phyloP scores from a whole-genome alignment of 768 basidiomycete genomes.

The Tulasnella sp. region DNA sequence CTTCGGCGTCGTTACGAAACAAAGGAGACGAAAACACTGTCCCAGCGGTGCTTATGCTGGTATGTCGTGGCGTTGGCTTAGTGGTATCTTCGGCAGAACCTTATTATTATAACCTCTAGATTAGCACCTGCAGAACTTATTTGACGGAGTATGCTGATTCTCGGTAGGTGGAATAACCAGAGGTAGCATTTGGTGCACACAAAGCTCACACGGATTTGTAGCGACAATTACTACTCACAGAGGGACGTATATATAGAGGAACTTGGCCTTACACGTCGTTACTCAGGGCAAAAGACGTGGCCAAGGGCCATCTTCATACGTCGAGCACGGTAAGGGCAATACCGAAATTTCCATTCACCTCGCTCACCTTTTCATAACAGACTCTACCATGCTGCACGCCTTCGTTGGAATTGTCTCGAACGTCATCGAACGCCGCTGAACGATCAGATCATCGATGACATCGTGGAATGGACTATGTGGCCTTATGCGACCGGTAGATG shows the following conservation, averaged over 20 bases:
- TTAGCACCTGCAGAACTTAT: conserved; percentile 57
- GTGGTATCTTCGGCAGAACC: background rate
- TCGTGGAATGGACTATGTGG: conserved; percentile 65
- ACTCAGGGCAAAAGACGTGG: conserved; percentile 56
- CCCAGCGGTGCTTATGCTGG: conserved; percentile 34
- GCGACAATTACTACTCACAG: conserved; percentile 46
- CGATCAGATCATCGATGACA: conserved; percentile 52
- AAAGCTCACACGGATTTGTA: too few relatives aligned
- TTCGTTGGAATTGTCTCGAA: conserved; percentile 68
- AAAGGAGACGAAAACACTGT: conserved; percentile 29
- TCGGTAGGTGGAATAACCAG: too few relatives aligned
- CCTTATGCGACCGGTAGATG: conserved; percentile 36
- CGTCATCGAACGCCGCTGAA: conserved; percentile 63
- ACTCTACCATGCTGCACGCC: conserved; percentile 60
- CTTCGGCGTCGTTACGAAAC: conserved; percentile 51
- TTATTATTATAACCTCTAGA: conserved; percentile 46
- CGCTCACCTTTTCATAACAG: background rate
- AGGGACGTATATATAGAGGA: conserved; percentile 60
- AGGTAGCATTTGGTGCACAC: too few relatives aligned
- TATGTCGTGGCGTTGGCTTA: background rate
- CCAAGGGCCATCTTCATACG: conserved; percentile 63
- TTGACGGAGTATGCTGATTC: conserved; percentile 60
- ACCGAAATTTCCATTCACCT: background rate
- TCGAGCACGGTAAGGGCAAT: conserved; percentile 37
- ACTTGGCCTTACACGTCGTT: conserved; percentile 41